phyloP scores from a whole-genome alignment of 345 rosid genomes.

The Salix caprea region DNA sequence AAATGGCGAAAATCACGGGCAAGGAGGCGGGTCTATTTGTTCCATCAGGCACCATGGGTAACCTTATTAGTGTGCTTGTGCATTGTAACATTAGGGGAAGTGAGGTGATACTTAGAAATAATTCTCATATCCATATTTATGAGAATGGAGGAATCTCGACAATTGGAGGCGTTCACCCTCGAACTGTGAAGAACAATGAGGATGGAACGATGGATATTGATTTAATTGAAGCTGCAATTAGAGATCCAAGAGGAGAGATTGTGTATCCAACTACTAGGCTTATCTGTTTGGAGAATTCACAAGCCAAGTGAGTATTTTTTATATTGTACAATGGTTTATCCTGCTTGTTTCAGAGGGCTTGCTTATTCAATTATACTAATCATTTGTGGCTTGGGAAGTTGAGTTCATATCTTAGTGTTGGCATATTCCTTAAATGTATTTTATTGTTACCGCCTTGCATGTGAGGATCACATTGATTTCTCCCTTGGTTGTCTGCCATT shows the following conservation, averaged over 20 bases:
- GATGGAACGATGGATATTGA: slow-evolving; percentile 80
- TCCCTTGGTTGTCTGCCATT: background rate
- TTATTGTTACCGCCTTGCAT: too few species aligned
- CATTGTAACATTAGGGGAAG: slow-evolving; percentile 90
- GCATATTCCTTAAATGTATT: background rate
- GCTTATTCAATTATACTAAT: background rate
- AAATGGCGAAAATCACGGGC: slow-evolving; percentile 62
- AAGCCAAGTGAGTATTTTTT: slow-evolving; percentile 64
- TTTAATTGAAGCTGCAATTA: slow-evolving; percentile 69
- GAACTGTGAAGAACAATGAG: slow-evolving; percentile 64
- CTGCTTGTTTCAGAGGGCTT: background rate
- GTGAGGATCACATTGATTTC: background rate
- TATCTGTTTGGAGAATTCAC: slow-evolving; percentile 88
- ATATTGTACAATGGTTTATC: background rate
- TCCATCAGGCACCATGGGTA: slow-evolving; percentile 96
- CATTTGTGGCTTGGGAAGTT: background rate
- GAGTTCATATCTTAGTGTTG: background rate
- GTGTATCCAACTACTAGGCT: slow-evolving; percentile 81
- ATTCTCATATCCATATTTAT: slow-evolving; percentile 68
- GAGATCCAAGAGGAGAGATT: slow-evolving; percentile 64
- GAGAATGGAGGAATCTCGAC: slow-evolving; percentile 90
- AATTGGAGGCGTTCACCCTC: slow-evolving; percentile 88
- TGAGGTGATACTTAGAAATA: slow-evolving; percentile 85
- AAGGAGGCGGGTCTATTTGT: slow-evolving; percentile 91
- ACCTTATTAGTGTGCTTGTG: slow-evolving; percentile 83